Evolutionary conservation across 352 stramenopile species (phyloP).

Genomic region (Phytophthora multivora): DNA sequence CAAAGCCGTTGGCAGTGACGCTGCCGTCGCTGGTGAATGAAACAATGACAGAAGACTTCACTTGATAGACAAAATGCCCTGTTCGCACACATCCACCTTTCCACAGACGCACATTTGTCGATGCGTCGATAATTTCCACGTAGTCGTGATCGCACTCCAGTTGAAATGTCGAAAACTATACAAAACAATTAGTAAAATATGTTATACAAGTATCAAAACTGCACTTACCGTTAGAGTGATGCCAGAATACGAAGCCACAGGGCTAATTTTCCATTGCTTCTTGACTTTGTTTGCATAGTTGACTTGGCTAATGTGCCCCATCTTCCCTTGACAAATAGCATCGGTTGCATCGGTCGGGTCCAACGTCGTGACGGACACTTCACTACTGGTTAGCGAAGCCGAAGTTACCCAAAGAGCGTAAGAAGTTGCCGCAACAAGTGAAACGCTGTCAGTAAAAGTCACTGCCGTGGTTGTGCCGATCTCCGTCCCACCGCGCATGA

Average conservation of each 20-base stretch:
- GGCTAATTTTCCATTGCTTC: slow-evolving; percentile 47
- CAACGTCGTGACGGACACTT: slow-evolving; percentile 22
- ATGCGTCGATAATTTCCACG: slow-evolving; percentile 44
- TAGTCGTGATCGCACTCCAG: slow-evolving; percentile 75
- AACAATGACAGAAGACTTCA: slow-evolving; percentile 35
- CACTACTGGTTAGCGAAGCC: slow-evolving; percentile 5
- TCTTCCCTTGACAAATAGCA: slow-evolving; percentile 24
- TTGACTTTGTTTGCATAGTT: slow-evolving; percentile 41
- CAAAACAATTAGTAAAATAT: background rate
- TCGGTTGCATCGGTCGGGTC: slow-evolving; percentile 5
- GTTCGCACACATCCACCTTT: slow-evolving; percentile 52
- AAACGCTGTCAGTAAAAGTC: slow-evolving; percentile 16
- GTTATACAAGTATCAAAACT: background rate
- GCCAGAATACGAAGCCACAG: slow-evolving; percentile 18
- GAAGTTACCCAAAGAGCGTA: slow-evolving; percentile 32
- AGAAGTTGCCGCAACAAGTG: slow-evolving; percentile 1
- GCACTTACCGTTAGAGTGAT: slow-evolving; percentile 42
- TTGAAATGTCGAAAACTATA: slow-evolving; percentile 46
- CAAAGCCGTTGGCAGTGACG: slow-evolving; percentile 47
- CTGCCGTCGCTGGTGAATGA: slow-evolving; percentile 49
- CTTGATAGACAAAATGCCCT: slow-evolving; percentile 49
- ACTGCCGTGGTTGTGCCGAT: slow-evolving; percentile 13
- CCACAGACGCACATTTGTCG: slow-evolving; percentile 45
- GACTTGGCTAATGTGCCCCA: slow-evolving; percentile 35
- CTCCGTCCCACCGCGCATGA: slow-evolving; percentile 37